Evolutionary conservation across 768 basidiomycete genomes (phyloP), one percentile per base, ranked within the genome.

Genomic region (Termitomyces sp.): DNA sequence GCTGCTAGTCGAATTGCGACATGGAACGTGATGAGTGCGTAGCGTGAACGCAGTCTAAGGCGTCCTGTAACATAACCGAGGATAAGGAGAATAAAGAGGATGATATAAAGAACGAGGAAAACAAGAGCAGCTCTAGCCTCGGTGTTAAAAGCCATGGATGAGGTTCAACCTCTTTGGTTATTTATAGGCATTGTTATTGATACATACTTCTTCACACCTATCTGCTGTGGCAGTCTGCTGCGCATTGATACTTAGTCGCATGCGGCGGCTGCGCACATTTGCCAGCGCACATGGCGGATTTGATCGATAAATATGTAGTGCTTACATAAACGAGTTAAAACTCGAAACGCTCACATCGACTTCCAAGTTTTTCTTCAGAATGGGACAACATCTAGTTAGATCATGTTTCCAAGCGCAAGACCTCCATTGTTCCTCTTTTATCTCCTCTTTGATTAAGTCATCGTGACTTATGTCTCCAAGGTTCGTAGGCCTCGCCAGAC

Each of bases 1-100:
- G 74, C 72, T 3, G 72, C 72, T 9, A 74, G 55, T 46, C 74
- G 74, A 48, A 75, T 61, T 20, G 61, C 59, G 20, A 74, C 68
- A 51, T 74, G 74, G 53, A 75, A 68, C 22, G 70, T 65, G 20
- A 75, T 60, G 52, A 70, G n/a, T 22, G 67, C 64, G 51, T 72
- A 73, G 26, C 74, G 69, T 42, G 72, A 74, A 30, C 66, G 65
- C 55, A 68, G 60, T 54, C 63, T 68, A 36, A 75, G 62, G 20
- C 64, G 67, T 32, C 67, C 62, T 0, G 68, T 69, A 24, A 59
- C 36, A 53, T 70, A 74, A 43, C 68, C 69, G 18, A 57, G 58
- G 32, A 74, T 46, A 60, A 74, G 65, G 59, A 70, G 60, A 40
- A 59, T 49, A 59, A 72, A 72, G 26, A 75, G 63, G 18, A 63